phyloP scores from a whole-genome alignment of 768 basidiomycete species.

The Cyclocybe aegerita region DNA sequence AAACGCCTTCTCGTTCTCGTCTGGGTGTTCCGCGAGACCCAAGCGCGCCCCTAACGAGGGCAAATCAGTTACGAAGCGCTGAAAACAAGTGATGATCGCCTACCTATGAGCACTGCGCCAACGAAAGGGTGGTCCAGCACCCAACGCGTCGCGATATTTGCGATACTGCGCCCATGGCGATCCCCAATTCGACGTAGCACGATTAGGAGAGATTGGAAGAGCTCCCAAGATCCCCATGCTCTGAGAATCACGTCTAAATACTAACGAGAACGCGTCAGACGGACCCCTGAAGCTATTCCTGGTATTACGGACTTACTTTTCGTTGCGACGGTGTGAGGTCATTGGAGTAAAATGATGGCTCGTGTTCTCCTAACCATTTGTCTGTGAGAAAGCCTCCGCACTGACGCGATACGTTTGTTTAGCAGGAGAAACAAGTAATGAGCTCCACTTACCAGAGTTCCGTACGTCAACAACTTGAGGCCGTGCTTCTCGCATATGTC shows the following conservation, averaged over 20 bases:
- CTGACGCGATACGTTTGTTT: constrained; percentile 32
- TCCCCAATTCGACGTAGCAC: constrained; percentile 65
- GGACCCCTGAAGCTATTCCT: neutral
- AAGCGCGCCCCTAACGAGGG: constrained; percentile 58
- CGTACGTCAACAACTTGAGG: constrained; percentile 78
- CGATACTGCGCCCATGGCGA: constrained; percentile 66
- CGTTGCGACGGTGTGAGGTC: constrained; percentile 79
- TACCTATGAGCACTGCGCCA: constrained; percentile 79
- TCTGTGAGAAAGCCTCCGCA: constrained; percentile 84
- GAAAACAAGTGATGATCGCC: constrained; percentile 2
- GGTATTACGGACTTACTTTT: constrained; percentile 47
- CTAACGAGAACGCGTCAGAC: constrained; percentile 32
- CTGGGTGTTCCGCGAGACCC: constrained; percentile 71
- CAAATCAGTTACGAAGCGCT: neutral
- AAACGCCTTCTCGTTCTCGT: constrained; percentile 67
- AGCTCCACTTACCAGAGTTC: constrained; percentile 59
- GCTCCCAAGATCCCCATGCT: constrained; percentile 76
- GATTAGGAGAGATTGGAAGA: constrained; percentile 67
- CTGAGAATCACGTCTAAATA: constrained; percentile 82
- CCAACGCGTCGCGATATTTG: constrained; percentile 83
- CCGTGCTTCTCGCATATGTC: constrained; percentile 73
- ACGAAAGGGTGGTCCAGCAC: constrained; percentile 77
- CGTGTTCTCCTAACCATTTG: constrained; percentile 64
- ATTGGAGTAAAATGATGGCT: constrained; percentile 71
- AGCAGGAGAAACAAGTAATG: neutral